Conservation (phyloP, 2,329 filamentous ascomycete genomes). For the Colletotrichum caudatum region DNA sequence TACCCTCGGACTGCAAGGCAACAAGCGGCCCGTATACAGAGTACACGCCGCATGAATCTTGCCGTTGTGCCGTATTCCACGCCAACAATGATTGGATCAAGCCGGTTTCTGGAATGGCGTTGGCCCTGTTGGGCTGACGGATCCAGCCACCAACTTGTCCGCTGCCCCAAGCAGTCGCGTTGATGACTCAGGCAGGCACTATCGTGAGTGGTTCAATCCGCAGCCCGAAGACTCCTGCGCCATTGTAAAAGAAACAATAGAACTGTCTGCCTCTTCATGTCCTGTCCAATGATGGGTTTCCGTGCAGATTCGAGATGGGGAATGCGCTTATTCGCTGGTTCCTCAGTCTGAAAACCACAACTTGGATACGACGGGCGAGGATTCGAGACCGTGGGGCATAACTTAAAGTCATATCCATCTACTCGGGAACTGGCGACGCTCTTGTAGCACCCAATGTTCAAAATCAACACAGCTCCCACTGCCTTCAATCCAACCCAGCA, state of each 20-base stretch:
- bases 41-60: not conserved
- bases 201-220: not conserved
- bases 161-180: not conserved
- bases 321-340: not conserved
- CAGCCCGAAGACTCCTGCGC: conserved; percentile 3
- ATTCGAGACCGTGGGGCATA: not conserved
- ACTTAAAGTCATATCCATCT: not conserved
- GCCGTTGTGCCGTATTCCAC: not conserved
- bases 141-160: not conserved
- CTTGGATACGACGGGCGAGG: too few relatives aligned
- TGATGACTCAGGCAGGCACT: not conserved
- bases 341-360: conserved; percentile 2
- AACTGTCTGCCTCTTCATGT: not conserved
- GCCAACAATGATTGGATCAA: not conserved
- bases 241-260: not conserved
- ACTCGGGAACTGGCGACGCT: too few relatives aligned
- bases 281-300: not conserved
- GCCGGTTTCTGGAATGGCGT: not conserved
- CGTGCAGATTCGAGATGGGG: too few relatives aligned
- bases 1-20: not conserved
- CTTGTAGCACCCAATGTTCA: not conserved
- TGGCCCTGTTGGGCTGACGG: not conserved
- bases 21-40: not conserved
- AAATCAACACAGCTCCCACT: not conserved
- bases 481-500: not conserved